Evolutionary conservation across 345 rosid genomes (phyloP).

Genomic region (Chamaenerion angustifolium): DNA sequence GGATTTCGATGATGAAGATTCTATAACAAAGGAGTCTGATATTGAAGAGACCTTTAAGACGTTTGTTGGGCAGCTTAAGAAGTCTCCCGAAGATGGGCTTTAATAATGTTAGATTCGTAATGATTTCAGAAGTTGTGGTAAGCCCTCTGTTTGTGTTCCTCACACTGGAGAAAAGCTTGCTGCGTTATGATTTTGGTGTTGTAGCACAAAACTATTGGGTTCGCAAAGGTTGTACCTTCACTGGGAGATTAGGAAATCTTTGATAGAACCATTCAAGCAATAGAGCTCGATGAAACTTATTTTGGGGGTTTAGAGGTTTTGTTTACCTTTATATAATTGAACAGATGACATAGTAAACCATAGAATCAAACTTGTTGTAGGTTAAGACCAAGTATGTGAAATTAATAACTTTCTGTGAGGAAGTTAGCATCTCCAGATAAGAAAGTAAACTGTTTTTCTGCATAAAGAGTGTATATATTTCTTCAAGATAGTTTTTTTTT

Average conservation of each 20-base stretch:
- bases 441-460: too few relatives aligned
- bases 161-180: conserved; percentile 38
- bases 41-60: too few relatives aligned
- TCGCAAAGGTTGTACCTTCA: conserved; percentile 88
- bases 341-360: background rate
- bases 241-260: conserved; percentile 76
- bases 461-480: too few relatives aligned
- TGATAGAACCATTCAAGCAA: background rate
- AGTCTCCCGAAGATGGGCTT: conserved; percentile 63
- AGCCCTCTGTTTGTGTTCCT: conserved; percentile 85
- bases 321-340: background rate
- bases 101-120: background rate
- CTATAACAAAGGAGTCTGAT: conserved; percentile 73
- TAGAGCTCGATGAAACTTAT: background rate
- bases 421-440: too few relatives aligned
- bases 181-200: conserved; percentile 64
- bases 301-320: background rate
- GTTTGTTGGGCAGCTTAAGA: conserved; percentile 57
- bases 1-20: conserved; percentile 66
- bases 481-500: too few relatives aligned
- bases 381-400: too few relatives aligned
- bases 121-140: conserved; percentile 61
- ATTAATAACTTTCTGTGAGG: too few relatives aligned
- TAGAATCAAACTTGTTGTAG: too few relatives aligned
- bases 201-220: conserved; percentile 98